phyloP scores from a whole-genome alignment of 257 asterid genomes.

The Nicotiana tomentosiformis region DNA sequence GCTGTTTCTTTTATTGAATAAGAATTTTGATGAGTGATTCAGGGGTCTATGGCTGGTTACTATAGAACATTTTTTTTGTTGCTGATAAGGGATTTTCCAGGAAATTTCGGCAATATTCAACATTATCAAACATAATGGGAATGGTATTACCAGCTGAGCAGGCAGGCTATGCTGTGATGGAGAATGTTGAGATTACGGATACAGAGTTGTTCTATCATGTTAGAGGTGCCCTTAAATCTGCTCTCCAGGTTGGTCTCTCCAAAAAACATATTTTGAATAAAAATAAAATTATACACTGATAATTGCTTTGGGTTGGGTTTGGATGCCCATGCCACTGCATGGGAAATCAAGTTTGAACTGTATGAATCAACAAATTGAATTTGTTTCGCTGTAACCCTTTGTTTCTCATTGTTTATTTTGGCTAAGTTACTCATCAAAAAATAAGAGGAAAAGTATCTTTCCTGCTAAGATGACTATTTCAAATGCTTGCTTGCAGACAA shows the following conservation, averaged over 20 bases:
- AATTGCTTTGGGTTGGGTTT: background rate
- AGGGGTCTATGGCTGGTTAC: background rate
- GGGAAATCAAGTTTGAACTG: background rate
- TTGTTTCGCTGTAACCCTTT: background rate
- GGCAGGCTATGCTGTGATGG: conserved; percentile 30
- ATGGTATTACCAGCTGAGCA: conserved; percentile 25
- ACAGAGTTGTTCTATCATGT: conserved; percentile 52
- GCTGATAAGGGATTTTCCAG: background rate
- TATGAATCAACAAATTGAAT: background rate
- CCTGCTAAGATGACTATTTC: background rate
- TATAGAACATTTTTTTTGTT: background rate
- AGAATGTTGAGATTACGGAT: conserved; percentile 43
- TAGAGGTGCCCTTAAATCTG: conserved; percentile 57
- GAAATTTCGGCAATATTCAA: background rate
- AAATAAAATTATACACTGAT: no score
- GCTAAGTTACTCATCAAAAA: background rate
- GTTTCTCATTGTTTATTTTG: background rate
- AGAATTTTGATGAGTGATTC: background rate
- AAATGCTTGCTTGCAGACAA: background rate
- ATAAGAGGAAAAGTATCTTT: background rate
- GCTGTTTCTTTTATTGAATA: background rate
- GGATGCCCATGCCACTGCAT: background rate
- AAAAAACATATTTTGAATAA: no score
- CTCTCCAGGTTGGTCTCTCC: conserved; percentile 20
- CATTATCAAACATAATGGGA: conserved; percentile 33